Evolutionary conservation across 345 rosid species (phyloP), one percentile per base, ranked within the genome.

Genomic region (Bruguiera sexangula): DNA sequence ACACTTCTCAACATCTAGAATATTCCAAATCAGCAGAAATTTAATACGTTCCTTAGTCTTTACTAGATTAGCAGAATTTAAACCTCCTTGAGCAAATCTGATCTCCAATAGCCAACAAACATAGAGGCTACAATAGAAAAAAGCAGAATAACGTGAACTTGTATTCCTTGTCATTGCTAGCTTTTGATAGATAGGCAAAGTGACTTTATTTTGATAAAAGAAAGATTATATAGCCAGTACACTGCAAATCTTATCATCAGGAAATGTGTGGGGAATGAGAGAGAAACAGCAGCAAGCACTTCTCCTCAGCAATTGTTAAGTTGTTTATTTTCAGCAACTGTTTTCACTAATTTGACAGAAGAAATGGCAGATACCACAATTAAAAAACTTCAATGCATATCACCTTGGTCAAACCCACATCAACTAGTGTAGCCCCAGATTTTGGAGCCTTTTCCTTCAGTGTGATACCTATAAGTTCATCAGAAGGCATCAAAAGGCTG

Each of bases 371-470:
- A 18, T 11, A 27, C 20, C 39, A 31, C 2, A 39, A 24, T 20
- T n/a, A 65, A 39, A 46, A 26, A 55, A 65, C 5, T 37, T 10
- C 21, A 43, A 53, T 6, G 21, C 39, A 36, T 29, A 22, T 69
- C 69, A 78, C 99, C 96, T 92, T 88, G 75, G 79, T 86, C 79
- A 95, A 79, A 67, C 99, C 99, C 46, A 95, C 99, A 69, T 95
- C 96, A 56, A 92, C 96, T 69, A 86, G 62, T 6, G 93, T 88
- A 60, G 85, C 83, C 39, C 39, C 51, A 67, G 83, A 71, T 61
- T 77, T 84, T 67, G 86, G 75, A 39, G 81, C 71, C 66, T 75
- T 87, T 75, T 79, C 96, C 24, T 73, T 84, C 29, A 90, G 71
- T 1, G 96, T 87, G 70, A 92, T 85, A 71, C 97, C 97, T 92